Evolutionary conservation across 2,329 filamentous ascomycete species (phyloP).

Genomic region (Colletotrichum filicis): DNA sequence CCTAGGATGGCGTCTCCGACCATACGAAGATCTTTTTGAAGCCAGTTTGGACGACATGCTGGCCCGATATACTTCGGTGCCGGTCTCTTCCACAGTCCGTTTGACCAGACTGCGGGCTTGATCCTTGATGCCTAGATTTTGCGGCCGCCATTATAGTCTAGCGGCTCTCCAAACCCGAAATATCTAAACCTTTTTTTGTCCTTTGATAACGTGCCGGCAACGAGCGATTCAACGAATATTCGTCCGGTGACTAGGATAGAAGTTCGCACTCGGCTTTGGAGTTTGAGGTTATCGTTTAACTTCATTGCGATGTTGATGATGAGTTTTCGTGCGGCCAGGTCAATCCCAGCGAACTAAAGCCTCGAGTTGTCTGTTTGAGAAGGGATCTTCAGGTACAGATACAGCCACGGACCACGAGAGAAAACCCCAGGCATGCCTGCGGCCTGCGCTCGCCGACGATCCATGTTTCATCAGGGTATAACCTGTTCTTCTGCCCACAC

Average conservation of each 20-base stretch:
- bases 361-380: background rate
- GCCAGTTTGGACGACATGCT: slow-evolving; percentile 2
- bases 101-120: background rate
- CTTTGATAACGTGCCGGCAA: background rate
- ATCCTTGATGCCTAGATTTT: background rate
- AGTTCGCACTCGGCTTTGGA: background rate
- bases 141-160: background rate
- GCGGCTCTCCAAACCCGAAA: background rate
- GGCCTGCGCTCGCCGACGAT: background rate
- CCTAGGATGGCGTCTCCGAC: background rate
- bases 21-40: background rate
- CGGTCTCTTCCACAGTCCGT: background rate
- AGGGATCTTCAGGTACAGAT: slow-evolving; percentile 5
- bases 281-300: background rate
- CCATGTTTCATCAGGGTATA: slow-evolving; percentile 14
- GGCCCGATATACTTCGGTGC: background rate
- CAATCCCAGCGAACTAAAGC: background rate
- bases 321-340: background rate
- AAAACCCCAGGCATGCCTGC: background rate
- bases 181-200: background rate
- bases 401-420: background rate
- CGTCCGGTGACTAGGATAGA: background rate
- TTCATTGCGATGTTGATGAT: background rate
- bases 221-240: background rate
- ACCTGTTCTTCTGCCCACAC: background rate